Evolutionary conservation across 345 rosid genomes (phyloP), one percentile per base, ranked within the genome.

Genomic region (Citrus cavaleriei): DNA sequence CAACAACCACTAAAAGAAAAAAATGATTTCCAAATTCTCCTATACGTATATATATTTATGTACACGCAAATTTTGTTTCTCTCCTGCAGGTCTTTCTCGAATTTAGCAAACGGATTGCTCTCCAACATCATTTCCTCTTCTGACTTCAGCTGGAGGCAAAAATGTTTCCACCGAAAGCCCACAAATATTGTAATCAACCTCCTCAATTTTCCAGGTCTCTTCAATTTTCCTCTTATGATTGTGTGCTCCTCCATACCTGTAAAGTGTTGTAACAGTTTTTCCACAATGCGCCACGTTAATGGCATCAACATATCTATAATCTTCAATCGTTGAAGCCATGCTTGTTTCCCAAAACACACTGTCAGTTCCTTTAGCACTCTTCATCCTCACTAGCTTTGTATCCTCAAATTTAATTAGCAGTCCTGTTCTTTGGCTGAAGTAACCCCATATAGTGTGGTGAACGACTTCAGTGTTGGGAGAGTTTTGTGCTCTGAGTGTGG

Each of bases 131-230:
- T 83, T 90, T 65, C 83, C 90, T 76, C 86, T 90, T 74, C 85
- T 89, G 18, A 94, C 84, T 82, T 96, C 97, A 73, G 94, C 86
- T 28, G 99, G 98, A 77, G 99, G 97, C 72, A 96, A 82, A 73
- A 96, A 96, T 70, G 87, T 87, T 72, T 96, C 98, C 81, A 63
- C 81, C 12, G 90, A 89, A 86, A 94, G 78, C 22, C 98, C 98
- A 78, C 89, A 81, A 5, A 95, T 89, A 59, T 95, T 95, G 79
- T 93, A 95, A 80, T 90, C 99, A 22, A 92, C 94, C 75, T 93
- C 98, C 51, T 95, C 99, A n/a, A 95, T 95, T 78, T 82, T 81
- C 98, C 99, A 95, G 13, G 85, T 85, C 85, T 95, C 99, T 65
- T 95, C 97, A n/a, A 95, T 86, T 85, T 83, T 84, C 79, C 97